These are phyloP conservation scores for Cyathus olla DNA, from an alignment of 1,284 basidiomycete species.

Conservation along the genomic window DNA sequence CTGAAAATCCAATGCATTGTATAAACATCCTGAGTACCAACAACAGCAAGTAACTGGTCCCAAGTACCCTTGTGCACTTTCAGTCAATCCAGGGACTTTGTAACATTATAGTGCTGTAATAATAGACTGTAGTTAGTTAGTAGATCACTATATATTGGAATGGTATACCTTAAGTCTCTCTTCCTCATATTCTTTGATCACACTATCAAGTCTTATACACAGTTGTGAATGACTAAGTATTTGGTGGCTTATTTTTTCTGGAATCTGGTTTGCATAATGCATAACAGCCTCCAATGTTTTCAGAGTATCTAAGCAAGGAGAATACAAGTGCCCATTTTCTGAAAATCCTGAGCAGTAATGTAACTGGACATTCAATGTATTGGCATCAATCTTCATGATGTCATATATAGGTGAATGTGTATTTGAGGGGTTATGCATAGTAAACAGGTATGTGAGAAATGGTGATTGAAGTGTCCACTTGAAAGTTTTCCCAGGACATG, in stretches of 20 bases:
- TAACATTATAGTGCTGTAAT: slow-evolving; percentile 5
- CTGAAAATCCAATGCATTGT: slow-evolving; percentile 19
- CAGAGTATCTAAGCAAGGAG: not conserved
- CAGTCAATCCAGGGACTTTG: slow-evolving; percentile 7
- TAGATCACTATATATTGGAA: not conserved
- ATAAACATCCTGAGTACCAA: slow-evolving; percentile 16
- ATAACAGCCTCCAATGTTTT: not conserved
- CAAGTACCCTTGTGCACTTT: slow-evolving; percentile 11
- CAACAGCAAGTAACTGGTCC: slow-evolving; percentile 8
- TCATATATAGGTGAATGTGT: no score
- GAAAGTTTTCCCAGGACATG: no score
- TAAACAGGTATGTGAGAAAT: no score
- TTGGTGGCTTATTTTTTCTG: not conserved
- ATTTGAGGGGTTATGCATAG: no score
- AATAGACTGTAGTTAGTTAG: not conserved
- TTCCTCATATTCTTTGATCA: not conserved
- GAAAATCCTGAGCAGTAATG: no score
- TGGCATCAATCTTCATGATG: no score
- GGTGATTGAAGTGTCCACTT: no score
- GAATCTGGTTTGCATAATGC: not conserved
- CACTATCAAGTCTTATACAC: not conserved
- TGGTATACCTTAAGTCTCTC: slow-evolving; percentile 1
- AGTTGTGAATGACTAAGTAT: slow-evolving; percentile 3
- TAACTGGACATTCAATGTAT: no score
- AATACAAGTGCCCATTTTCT: no score